Conservation (phyloP, 2,329 filamentous ascomycete species). For the Sclerotinia subarctica region DNA sequence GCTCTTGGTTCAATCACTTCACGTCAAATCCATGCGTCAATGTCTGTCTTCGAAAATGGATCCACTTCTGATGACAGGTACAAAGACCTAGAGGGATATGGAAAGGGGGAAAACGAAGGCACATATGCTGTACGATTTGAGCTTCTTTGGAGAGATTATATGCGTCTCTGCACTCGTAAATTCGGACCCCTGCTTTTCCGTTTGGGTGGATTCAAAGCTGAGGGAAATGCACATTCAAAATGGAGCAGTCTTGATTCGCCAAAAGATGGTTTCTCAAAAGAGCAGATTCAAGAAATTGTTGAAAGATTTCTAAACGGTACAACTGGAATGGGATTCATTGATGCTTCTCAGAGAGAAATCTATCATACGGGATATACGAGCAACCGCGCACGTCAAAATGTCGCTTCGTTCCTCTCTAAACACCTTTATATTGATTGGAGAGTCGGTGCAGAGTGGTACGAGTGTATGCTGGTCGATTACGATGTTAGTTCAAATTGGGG, state of each 20-base stretch:
- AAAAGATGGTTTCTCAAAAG: conserved; percentile 36
- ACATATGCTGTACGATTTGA: conserved; percentile 69
- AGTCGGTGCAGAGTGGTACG: conserved; percentile 79
- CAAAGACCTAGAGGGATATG: conserved; percentile 48
- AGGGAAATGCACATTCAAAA: conserved; percentile 37
- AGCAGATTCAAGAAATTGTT: conserved; percentile 49
- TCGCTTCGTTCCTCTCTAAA: conserved; percentile 70
- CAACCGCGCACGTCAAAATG: conserved; percentile 73
- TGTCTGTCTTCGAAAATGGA: conserved; percentile 68
- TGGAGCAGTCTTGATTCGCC: conserved; percentile 26
- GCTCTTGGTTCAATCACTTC: conserved; percentile 70
- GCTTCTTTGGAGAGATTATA: conserved; percentile 76
- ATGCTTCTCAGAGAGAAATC: conserved; percentile 72
- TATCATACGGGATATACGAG: conserved; percentile 74
- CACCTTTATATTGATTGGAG: conserved; percentile 77
- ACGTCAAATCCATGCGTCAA: conserved; percentile 66
- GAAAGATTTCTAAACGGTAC: conserved; percentile 61
- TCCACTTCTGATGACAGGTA: conserved; percentile 31
- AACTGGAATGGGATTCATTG: conserved; percentile 74
- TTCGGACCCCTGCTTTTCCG: conserved; percentile 64
- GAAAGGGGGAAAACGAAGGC: conserved; percentile 68
- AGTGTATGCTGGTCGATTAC: conserved; percentile 71
- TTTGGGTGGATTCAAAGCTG: conserved; percentile 58
- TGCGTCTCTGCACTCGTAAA: conserved; percentile 71
- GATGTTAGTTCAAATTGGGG: conserved; percentile 75